Conservation (phyloP, 345 rosid species). For the Turnera subulata region DNA sequence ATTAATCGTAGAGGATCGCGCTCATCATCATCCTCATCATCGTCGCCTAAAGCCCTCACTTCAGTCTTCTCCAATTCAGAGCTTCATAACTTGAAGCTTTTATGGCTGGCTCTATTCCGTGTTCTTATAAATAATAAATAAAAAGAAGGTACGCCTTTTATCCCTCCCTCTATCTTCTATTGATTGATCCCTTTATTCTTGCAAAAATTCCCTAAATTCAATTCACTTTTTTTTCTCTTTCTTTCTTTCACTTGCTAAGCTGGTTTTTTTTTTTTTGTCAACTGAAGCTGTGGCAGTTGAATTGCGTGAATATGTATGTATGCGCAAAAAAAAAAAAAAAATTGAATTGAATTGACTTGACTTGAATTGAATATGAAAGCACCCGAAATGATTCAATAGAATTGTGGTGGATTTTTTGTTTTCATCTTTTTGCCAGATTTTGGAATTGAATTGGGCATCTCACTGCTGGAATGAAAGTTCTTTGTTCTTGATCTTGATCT, state of each 20-base stretch:
- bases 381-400: background rate
- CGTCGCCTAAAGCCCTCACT: too few relatives aligned
- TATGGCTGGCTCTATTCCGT: conserved; percentile 16
- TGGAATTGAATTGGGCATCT: conserved; percentile 23
- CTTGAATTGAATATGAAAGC: background rate
- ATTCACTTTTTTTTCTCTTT: background rate
- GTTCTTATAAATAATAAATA: too few relatives aligned
- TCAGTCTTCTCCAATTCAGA: conserved; percentile 22
- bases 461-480: conserved; percentile 52
- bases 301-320: background rate
- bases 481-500: conserved; percentile 55
- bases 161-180: background rate
- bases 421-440: conserved; percentile 20
- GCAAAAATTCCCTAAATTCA: background rate
- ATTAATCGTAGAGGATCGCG: too few relatives aligned
- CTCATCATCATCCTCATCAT: conserved; percentile 5
- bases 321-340: too few relatives aligned
- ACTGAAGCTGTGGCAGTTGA: background rate
- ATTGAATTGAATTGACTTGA: too few relatives aligned
- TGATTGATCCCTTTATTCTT: background rate
- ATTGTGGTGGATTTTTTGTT: background rate
- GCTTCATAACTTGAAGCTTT: conserved; percentile 15
- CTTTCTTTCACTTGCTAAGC: background rate
- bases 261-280: too few relatives aligned
- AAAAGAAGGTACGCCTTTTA: conserved; percentile 38